Evolutionary conservation across 2,329 filamentous ascomycete genomes (phyloP), one percentile per base, ranked within the genome.

Genomic region (Leptographium radiaticola): DNA sequence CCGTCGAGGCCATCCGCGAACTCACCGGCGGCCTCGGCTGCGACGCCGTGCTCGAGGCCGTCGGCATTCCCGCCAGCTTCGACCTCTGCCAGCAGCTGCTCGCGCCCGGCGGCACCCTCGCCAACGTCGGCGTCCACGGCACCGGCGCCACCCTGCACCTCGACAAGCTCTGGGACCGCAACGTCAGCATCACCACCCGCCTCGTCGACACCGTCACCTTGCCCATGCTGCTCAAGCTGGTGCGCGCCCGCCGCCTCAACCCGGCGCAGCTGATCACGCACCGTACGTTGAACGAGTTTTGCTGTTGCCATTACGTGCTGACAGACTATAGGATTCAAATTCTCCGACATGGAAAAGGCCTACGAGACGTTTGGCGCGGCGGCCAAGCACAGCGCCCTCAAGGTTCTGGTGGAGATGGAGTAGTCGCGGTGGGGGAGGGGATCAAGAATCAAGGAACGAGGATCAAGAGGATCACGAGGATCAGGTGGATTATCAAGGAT

Each of bases 41-140:
- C 57, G 77, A 82, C 55, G 68, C 74, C 0, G 77, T 81, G 1
- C 77, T 80, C 50, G 78, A 81, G 62, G 76, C 75, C 0, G 79
- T 81, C 2, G 77, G 77, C 1, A 66, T 76, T 10, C 74, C 75
- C 0, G 68, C 67, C 0, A 79, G 74, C 0, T 79, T 81, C 60
- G 67, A 74, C 16, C 64, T 79, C 44, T 75, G 72, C 52, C 77
- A 81, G 62, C 65, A 72, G 9, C 60, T 82, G 30, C 69, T 81
- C 11, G 76, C 73, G 0, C 66, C 72, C 0, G 77, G 77, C 1
- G 78, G 76, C 5, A 65, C 68, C 0, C 72, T 81, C 57, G 77
- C 77, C 5, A 81, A 80, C 60, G 70, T 81, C 2, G 78, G 78
- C 10, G 78, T 81, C 8, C 76, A 80, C 59, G 77, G 77, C 0